Evolutionary conservation across 306 rosid genomes (phyloP).

Genomic region (Delonix regia): DNA sequence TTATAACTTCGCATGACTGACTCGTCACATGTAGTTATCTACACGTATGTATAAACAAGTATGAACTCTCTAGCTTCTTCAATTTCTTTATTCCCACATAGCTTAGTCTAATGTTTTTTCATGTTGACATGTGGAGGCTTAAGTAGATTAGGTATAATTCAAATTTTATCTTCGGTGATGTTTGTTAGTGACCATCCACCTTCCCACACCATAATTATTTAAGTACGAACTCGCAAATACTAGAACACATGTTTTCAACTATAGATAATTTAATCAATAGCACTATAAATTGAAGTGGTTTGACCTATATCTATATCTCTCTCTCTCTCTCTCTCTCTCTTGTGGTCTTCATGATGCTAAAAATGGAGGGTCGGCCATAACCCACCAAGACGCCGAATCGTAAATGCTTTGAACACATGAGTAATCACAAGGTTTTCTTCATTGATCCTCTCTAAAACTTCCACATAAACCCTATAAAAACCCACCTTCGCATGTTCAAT

Average conservation of each 20-base stretch:
- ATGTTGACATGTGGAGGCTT: not conserved
- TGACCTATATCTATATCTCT: not conserved
- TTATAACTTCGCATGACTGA: not conserved
- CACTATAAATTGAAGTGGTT: slow-evolving; percentile 7
- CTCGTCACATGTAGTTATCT: not conserved
- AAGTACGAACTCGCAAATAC: not conserved
- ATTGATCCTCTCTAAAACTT: not conserved
- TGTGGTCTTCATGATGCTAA: not conserved
- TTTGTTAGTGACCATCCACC: not conserved
- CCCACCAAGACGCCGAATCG: not conserved
- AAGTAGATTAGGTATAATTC: not conserved
- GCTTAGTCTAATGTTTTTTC: not conserved
- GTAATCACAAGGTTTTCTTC: not conserved
- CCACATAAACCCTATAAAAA: not conserved
- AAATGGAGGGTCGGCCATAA: not conserved
- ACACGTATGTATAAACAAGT: not conserved
- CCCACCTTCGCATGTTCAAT: not conserved
- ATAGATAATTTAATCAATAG: not conserved
- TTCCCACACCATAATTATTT: not conserved
- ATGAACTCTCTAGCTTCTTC: not conserved
- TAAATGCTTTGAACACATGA: not conserved
- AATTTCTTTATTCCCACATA: not conserved
- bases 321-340: too few species aligned
- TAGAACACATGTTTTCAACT: slow-evolving; percentile 4
- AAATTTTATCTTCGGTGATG: not conserved